Conservation (phyloP, 163 green algal species). For the Chloroidium sp. region DNA sequence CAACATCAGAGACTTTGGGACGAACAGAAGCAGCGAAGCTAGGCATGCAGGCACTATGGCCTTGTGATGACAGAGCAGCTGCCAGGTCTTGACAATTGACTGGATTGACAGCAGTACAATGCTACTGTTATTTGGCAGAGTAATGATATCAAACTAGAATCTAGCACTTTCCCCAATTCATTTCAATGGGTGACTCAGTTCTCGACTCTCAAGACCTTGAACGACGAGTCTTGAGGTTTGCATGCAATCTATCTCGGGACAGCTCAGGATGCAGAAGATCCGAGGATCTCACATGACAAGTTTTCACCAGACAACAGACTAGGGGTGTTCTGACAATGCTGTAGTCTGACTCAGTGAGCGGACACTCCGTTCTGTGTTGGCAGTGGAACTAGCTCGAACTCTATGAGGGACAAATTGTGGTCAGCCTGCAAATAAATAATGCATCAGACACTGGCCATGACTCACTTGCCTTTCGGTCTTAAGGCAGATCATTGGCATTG, state of each 20-base stretch:
- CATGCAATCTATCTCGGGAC: neutral
- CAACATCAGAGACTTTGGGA: slow-evolving; percentile 78
- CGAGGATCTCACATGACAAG: neutral
- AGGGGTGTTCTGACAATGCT: neutral
- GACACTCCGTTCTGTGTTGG: slow-evolving; percentile 3
- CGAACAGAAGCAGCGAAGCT: slow-evolving; percentile 71
- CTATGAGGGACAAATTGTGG: slow-evolving; percentile 79
- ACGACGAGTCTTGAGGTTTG: neutral
- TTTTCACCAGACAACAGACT: neutral
- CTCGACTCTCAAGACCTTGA: neutral
- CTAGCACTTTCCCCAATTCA: neutral
- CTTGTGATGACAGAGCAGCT: too few relatives aligned
- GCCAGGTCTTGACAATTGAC: too few relatives aligned
- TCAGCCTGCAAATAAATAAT: slow-evolving; percentile 38
- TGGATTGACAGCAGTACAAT: too few relatives aligned
- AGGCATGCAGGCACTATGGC: slow-evolving; percentile 38
- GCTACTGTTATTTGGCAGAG: too few relatives aligned
- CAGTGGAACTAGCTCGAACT: slow-evolving; percentile 79
- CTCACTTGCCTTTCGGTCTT: neutral
- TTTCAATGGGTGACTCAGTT: neutral
- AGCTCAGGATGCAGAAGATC: neutral
- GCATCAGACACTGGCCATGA: neutral
- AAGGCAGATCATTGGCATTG: slow-evolving; percentile 19
- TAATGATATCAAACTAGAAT: neutral
- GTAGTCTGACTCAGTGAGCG: neutral